Evolutionary conservation across 441 rosid species (phyloP), one percentile per base, ranked within the genome.

Genomic region (Bocquillonia castaneifolia): DNA sequence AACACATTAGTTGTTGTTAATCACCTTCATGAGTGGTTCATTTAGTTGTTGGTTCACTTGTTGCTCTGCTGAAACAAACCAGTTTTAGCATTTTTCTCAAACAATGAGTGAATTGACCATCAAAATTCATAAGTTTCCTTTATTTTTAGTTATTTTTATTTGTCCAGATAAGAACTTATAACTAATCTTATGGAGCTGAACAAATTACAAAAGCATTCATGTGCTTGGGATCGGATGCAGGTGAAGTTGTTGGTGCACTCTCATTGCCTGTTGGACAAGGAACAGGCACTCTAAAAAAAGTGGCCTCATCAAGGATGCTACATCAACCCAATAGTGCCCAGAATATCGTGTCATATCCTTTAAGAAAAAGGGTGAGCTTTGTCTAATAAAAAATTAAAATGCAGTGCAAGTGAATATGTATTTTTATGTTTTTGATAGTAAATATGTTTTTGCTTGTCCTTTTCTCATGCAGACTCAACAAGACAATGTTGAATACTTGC

Each of bases 211-310:
- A 52, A 45, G 29, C 22, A 12, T 61, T 34, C 55, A 39, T 40
- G 34, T 44, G 10, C 25, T 57, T 32, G 26, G 62, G 34, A 62
- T 56, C 54, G 75, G 39, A 74, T 78, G 58, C 84, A 95, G 99
- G 99, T 75, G 99, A 95, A 82, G 96, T 95, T 72, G 86, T 89
- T 14, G 98, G 99, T 73, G 87, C 93, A 13, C 84, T 91, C 76
- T 90, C 97, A 65, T 82, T 95, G 79, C 85, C 93, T 74, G 84
- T 95, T 85, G 96, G 91, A 67, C 87, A 78, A 77, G 91, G 89
- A 60, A 80, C 80, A 56, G 81, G 54, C 72, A 71, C 63, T 63
- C 79, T 95, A 68, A 85, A 88, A 82, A 92, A 92, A 84, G 78
- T 92, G 64, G 81, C 91, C 71, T 92, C 99, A 64, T 83, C 82